Conservation (phyloP, 2,329 filamentous ascomycete genomes). For the Neopestalotiopsis sp. region DNA sequence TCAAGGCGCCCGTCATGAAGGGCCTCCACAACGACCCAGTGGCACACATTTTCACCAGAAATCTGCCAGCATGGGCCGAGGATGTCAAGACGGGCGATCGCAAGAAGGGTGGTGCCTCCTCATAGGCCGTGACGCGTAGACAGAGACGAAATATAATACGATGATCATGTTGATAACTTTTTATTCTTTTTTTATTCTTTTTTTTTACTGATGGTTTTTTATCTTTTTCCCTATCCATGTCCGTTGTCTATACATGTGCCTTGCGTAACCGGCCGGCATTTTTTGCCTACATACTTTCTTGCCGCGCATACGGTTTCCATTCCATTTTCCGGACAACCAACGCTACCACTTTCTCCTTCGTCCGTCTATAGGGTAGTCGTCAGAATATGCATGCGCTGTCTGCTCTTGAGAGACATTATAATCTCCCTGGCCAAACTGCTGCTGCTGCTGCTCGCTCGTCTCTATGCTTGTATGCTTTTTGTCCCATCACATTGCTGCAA, state of each 20-base stretch:
- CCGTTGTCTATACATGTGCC: slow-evolving; percentile 13
- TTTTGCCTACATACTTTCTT: slow-evolving; percentile 1
- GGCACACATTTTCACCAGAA: slow-evolving; percentile 10
- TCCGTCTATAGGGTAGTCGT: slow-evolving; percentile 3
- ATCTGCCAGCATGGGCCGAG: slow-evolving; percentile 17
- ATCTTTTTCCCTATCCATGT: slow-evolving; percentile 12
- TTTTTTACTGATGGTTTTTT: slow-evolving; percentile 3
- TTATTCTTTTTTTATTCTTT: neutral
- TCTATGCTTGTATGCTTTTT: slow-evolving; percentile 2
- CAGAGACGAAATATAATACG: neutral
- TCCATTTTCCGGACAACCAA: neutral
- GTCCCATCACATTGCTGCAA: neutral
- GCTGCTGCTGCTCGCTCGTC: neutral
- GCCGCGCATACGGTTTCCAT: neutral
- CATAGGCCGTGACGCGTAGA: neutral
- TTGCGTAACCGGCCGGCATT: neutral
- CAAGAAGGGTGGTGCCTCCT: slow-evolving; percentile 9
- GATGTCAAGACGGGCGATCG: slow-evolving; percentile 11
- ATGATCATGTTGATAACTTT: neutral
- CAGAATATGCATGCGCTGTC: neutral
- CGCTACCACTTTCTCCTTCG: neutral
- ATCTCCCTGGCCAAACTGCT: neutral
- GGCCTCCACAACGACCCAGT: slow-evolving; percentile 10
- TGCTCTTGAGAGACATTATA: neutral
- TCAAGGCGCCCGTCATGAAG: slow-evolving; percentile 18